phyloP scores from a whole-genome alignment of 2,329 filamentous ascomycete genomes.

The Fusarium haematococcum region DNA sequence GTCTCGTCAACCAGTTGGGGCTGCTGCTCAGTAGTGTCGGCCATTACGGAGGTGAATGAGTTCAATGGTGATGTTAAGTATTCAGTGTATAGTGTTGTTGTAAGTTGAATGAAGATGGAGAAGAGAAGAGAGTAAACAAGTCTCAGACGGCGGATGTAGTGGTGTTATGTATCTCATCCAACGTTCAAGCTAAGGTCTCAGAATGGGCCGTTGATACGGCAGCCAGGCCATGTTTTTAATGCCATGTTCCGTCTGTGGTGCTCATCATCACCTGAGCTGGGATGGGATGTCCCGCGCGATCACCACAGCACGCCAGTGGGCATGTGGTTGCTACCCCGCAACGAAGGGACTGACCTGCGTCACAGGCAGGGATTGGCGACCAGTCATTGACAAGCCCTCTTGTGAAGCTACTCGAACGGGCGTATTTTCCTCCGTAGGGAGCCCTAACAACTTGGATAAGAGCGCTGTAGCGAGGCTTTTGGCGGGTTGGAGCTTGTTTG shows the following conservation, averaged over 20 bases:
- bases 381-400: conserved; percentile 21
- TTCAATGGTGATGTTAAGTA: not conserved
- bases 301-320: conserved; percentile 21
- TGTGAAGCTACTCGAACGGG: conserved; percentile 21
- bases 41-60: conserved; percentile 35
- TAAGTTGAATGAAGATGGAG: conserved; percentile 14
- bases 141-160: conserved; percentile 31
- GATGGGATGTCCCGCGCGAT: conserved; percentile 30
- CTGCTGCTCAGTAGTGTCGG: conserved; percentile 43
- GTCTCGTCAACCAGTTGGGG: conserved; percentile 59
- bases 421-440: conserved; percentile 9
- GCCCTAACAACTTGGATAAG: conserved; percentile 2
- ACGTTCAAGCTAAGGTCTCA: conserved; percentile 35
- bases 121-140: conserved; percentile 20
- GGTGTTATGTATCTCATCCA: conserved; percentile 40
- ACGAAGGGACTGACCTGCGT: conserved; percentile 37
- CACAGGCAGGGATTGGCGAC: conserved; percentile 41
- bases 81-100: conserved; percentile 1
- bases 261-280: conserved; percentile 31
- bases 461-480: conserved; percentile 2
- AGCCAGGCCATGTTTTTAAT: conserved; percentile 41
- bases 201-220: conserved; percentile 45
- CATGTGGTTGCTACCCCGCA: conserved; percentile 43
- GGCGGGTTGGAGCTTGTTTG: conserved; percentile 37
- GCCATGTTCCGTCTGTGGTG: conserved; percentile 19